Conservation (phyloP, 768 basidiomycete genomes). For the Tephrocybe sp. region DNA sequence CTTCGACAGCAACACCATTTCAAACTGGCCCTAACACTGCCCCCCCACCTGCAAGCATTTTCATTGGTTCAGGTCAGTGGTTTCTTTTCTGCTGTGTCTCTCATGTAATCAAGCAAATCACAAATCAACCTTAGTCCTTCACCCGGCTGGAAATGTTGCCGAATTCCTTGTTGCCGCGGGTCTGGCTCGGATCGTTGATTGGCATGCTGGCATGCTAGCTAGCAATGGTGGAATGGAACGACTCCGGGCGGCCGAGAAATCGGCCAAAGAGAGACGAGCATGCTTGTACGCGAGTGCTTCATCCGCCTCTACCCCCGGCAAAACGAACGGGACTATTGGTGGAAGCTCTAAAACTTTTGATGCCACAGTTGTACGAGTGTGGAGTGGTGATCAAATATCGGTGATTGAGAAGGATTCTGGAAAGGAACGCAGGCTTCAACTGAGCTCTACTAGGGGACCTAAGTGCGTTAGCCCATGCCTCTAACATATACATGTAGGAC, state of each 20-base stretch:
- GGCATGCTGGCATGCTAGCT: constrained; percentile 96
- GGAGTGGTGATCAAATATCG: constrained; percentile 91
- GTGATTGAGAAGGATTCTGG: constrained; percentile 68
- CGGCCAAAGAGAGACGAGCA: constrained; percentile 71
- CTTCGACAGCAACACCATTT: constrained; percentile 77
- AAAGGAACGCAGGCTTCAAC: constrained; percentile 79
- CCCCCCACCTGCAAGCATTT: constrained; percentile 73
- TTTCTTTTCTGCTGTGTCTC: background rate
- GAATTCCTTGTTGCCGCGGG: constrained; percentile 83
- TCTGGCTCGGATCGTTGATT: constrained; percentile 89
- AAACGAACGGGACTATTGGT: constrained; percentile 41
- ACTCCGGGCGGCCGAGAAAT: constrained; percentile 79
- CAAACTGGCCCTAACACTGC: constrained; percentile 52
- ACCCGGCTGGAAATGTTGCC: constrained; percentile 94
- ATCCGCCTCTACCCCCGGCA: constrained; percentile 35
- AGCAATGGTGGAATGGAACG: constrained; percentile 83
- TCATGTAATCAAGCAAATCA: background rate
- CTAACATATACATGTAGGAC: background rate
- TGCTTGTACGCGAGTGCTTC: constrained; percentile 66
- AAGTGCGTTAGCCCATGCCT: constrained; percentile 43
- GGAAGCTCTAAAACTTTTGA: constrained; percentile 63
- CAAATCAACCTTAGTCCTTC: constrained; percentile 54
- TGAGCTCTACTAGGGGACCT: constrained; percentile 86
- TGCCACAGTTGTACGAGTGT: constrained; percentile 79
- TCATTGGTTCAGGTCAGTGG: constrained; percentile 83